These are phyloP conservation scores for Marasmius tenuissimus DNA, from an alignment of 1,284 basidiomycete species.

Conservation along the genomic window DNA sequence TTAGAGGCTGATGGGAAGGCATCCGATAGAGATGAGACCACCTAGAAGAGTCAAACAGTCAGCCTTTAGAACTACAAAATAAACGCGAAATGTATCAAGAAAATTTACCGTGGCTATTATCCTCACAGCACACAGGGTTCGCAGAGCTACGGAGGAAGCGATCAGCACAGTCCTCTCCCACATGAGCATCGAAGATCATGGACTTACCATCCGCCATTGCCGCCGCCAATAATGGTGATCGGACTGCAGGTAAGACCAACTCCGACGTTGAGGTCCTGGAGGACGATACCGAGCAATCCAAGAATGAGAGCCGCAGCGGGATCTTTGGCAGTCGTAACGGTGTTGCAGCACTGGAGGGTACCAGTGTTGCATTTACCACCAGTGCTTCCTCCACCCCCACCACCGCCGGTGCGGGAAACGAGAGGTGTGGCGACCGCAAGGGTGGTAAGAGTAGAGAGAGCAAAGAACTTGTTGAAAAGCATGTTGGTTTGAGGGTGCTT, in stretches of 20 bases:
- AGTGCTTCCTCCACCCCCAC: too few relatives aligned
- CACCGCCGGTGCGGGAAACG: too few relatives aligned
- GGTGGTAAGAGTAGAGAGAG: too few relatives aligned
- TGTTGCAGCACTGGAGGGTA: too few relatives aligned
- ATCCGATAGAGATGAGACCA: neutral
- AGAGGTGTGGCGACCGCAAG: too few relatives aligned
- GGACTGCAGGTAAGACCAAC: neutral
- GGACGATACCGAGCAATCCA: neutral
- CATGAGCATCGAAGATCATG: neutral
- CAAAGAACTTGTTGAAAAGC: neutral
- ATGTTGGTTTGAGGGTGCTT: neutral
- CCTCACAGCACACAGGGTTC: neutral
- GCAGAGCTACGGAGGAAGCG: neutral
- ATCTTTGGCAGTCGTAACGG: neutral
- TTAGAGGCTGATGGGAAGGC: neutral
- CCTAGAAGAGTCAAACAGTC: neutral
- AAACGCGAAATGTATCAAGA: neutral
- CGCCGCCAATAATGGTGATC: neutral
- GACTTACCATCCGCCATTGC: neutral
- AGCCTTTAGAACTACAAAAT: neutral
- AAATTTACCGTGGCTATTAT: neutral
- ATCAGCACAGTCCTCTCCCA: neutral
- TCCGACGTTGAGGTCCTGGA: neutral
- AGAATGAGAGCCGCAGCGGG: neutral
- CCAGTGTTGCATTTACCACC: neutral